These are phyloP conservation scores for Chytriomyces confervae DNA, from an alignment of 192 early-diverging fungal species.

Conservation along the genomic window DNA sequence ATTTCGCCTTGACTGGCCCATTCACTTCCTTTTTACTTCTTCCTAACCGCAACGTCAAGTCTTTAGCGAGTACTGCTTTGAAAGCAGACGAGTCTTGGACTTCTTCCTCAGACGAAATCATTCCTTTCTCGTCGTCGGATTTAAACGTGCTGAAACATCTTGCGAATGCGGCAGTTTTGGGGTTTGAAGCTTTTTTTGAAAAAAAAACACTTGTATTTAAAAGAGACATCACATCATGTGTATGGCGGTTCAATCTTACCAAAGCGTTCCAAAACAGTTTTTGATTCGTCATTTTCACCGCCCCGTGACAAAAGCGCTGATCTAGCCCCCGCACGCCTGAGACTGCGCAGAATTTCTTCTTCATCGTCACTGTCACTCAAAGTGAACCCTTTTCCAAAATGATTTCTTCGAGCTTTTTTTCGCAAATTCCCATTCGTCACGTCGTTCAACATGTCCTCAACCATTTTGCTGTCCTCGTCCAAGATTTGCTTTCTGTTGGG, in stretches of 20 bases:
- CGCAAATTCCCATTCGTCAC: conserved; percentile 49
- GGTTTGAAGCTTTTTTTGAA: conserved; percentile 31
- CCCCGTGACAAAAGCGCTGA: neutral
- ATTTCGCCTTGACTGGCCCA: neutral
- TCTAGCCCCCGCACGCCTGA: conserved; percentile 27
- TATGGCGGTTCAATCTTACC: neutral
- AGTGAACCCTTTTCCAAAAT: conserved; percentile 26
- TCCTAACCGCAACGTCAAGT: conserved; percentile 4
- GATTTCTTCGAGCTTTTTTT: conserved; percentile 33
- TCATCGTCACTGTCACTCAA: conserved; percentile 46
- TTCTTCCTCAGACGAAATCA: conserved; percentile 33
- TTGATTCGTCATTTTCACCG: conserved; percentile 25
- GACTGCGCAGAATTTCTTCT: conserved; percentile 26
- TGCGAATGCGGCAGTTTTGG: conserved; percentile 47
- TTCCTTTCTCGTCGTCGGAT: conserved; percentile 26
- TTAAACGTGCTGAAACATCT: conserved; percentile 39
- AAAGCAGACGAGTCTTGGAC: neutral
- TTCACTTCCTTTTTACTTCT: neutral
- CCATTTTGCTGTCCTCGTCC: conserved; percentile 36
- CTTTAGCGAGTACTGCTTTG: neutral
- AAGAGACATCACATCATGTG: neutral
- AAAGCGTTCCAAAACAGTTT: conserved; percentile 1
- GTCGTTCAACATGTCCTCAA: conserved; percentile 42
- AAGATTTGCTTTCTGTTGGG: conserved; percentile 35
- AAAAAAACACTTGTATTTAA: neutral